These are phyloP conservation scores for Tulasnella sp. DNA, from an alignment of 768 basidiomycete species.

Conservation along the genomic window DNA sequence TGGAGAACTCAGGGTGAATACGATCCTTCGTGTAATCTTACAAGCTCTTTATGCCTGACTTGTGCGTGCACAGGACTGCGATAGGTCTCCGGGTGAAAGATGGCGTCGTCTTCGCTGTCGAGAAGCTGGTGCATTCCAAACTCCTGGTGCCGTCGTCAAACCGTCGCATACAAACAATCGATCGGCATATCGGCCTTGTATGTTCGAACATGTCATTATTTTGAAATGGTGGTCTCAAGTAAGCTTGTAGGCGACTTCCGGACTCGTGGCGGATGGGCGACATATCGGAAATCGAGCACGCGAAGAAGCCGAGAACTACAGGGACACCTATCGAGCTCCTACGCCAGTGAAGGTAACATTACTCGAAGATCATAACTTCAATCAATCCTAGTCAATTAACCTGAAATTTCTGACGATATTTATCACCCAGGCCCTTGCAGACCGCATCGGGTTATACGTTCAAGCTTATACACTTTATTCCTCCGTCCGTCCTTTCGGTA, in stretches of 20 bases:
- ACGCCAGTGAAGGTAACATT: constrained; percentile 66
- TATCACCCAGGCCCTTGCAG: constrained; percentile 49
- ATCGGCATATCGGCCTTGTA: constrained; percentile 90
- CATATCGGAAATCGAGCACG: constrained; percentile 77
- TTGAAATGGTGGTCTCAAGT: not conserved
- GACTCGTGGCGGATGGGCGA: constrained; percentile 87
- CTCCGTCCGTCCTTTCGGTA: constrained; percentile 93
- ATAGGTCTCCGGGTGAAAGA: constrained; percentile 93
- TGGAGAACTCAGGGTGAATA: constrained; percentile 91
- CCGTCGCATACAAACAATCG: constrained; percentile 86
- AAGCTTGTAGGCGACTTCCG: constrained; percentile 70
- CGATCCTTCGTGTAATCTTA: not conserved
- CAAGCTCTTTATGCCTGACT: constrained; percentile 2
- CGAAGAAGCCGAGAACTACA: constrained; percentile 69
- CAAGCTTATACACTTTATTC: constrained; percentile 97
- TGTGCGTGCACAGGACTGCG: constrained; percentile 59
- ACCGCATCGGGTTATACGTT: constrained; percentile 79
- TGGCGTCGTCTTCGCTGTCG: constrained; percentile 92
- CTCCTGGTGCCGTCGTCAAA: constrained; percentile 89
- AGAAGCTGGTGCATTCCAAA: constrained; percentile 94
- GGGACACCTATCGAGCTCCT: constrained; percentile 63
- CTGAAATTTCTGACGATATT: not conserved
- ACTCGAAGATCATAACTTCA: not conserved
- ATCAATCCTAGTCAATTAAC: not conserved
- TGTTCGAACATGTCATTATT: constrained; percentile 27